Conservation (phyloP, 495 filamentous ascomycete genomes). For the Saxophila tyrrhenica region DNA sequence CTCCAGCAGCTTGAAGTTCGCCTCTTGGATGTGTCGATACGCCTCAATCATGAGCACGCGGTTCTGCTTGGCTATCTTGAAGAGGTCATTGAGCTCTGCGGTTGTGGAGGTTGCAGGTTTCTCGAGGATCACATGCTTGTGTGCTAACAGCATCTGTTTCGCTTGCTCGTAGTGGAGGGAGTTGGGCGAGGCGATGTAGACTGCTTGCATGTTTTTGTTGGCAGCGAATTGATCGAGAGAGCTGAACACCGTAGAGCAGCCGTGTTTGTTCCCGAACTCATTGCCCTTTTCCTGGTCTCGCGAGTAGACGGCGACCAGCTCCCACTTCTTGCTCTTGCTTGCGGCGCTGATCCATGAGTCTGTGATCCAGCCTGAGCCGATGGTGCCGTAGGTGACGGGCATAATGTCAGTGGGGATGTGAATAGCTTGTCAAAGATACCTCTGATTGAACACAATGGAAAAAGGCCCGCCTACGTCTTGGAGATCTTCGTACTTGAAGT, state of each 20-base stretch:
- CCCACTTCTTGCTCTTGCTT: conserved; percentile 24
- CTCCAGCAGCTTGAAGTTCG: conserved; percentile 23
- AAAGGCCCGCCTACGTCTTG: too few species aligned
- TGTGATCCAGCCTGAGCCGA: conserved; percentile 31
- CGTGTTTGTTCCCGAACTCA: conserved; percentile 21
- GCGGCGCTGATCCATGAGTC: conserved; percentile 27
- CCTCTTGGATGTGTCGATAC: conserved; percentile 27
- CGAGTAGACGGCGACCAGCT: conserved; percentile 28
- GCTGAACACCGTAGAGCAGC: conserved; percentile 18
- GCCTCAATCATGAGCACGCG: conserved; percentile 29
- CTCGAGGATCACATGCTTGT: conserved; percentile 41
- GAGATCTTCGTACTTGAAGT: too few species aligned
- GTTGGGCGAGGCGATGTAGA: conserved; percentile 44
- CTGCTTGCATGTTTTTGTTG: conserved; percentile 33
- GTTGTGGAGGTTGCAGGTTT: conserved; percentile 37
- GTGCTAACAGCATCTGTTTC: conserved; percentile 29
- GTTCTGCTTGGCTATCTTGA: conserved; percentile 23
- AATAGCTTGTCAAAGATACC: too few species aligned
- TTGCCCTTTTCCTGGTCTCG: conserved; percentile 22
- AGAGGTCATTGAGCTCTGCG: conserved; percentile 30
- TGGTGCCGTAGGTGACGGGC: conserved; percentile 11
- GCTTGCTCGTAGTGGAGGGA: conserved; percentile 38
- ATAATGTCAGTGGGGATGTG: not conserved
- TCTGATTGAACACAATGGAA: too few species aligned
- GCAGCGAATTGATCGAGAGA: conserved; percentile 22